These are phyloP conservation scores for Magnaporthiopsis rhizophila DNA, from an alignment of 2,329 filamentous ascomycete species.

Conservation along the genomic window DNA sequence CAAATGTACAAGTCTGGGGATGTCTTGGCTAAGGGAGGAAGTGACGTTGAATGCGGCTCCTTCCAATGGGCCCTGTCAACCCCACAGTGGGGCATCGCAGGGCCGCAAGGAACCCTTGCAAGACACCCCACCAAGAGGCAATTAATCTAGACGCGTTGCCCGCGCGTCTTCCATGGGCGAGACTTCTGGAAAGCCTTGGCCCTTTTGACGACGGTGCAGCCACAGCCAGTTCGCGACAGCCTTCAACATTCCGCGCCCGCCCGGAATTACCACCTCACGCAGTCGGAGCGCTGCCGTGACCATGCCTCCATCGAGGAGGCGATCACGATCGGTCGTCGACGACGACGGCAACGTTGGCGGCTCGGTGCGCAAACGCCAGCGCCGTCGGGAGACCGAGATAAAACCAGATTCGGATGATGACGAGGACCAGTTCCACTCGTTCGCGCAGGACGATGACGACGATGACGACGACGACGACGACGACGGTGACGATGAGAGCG, in stretches of 20 bases:
- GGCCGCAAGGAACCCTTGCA: background rate
- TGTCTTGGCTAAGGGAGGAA: background rate
- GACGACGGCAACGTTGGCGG: slow-evolving; percentile 30
- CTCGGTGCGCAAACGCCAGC: slow-evolving; percentile 19
- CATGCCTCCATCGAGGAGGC: slow-evolving; percentile 1
- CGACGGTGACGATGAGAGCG: slow-evolving; percentile 14
- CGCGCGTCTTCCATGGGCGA: background rate
- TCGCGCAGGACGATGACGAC: slow-evolving; percentile 11
- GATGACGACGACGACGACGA: slow-evolving; percentile 13
- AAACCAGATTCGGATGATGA: slow-evolving; percentile 4
- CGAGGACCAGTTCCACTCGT: slow-evolving; percentile 15
- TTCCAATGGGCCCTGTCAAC: background rate
- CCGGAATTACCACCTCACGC: background rate
- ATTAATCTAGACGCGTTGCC: background rate
- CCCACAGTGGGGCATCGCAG: background rate
- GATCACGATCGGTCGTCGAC: slow-evolving; percentile 5
- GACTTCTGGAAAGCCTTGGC: background rate
- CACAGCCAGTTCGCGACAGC: background rate
- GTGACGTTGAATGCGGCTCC: slow-evolving; percentile 2
- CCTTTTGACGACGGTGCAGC: background rate
- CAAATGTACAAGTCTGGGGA: no score
- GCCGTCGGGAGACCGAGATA: slow-evolving; percentile 24
- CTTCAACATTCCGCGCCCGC: background rate
- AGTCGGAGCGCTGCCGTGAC: background rate
- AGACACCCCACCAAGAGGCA: background rate